Evolutionary conservation across 148 eudicot genomes (phyloP), one percentile per base, ranked within the genome.

Genomic region (Amaranthus cruentus): DNA sequence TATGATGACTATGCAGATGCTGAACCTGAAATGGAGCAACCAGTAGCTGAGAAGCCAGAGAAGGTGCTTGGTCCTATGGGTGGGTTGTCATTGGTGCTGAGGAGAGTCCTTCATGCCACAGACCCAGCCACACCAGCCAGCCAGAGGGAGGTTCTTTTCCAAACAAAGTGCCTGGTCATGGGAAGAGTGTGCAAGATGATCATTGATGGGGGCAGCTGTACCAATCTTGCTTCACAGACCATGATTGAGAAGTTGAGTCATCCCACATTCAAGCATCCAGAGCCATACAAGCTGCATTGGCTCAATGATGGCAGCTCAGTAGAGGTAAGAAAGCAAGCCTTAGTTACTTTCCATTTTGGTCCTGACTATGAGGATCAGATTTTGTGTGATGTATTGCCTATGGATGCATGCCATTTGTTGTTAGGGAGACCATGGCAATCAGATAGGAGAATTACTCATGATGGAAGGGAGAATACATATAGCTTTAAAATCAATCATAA

Each of bases 221-320:
- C 55, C 5, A 50, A 67, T 49, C 42, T 15, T 0, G 44, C 51
- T 5, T 15, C 70, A 3, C n/a, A 38, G 4, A 8, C 18, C 2
- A 6, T 67, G 3, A 52, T 67, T 0, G 15, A 49, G 11, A 67
- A 67, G 42, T 9, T 67, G 4, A 49, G 50, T 1, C 7, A 12
- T 2, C 15, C 54, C 4, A 67, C 70, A 1, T n/a, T 5, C 4
- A 55, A 15, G 8, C 55, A 67, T 49, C 70, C 70, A 0, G 10
- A 48, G 7, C 70, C 70, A 0, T 67, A 67, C 7, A 67, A 49
- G 43, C 55, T 67, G 2, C 70, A 67, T 4, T 67, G 70, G 55
- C 43, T 67, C 4, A 67, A n/a, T 3, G 50, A 48, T 13, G 42
- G 42, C 0, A 48, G 43, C 10, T 11, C 9, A 5, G 9, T n/a